These are phyloP conservation scores for Bipolaris victoriae DNA, from an alignment of 2,329 filamentous ascomycete genomes.

Conservation along the genomic window DNA sequence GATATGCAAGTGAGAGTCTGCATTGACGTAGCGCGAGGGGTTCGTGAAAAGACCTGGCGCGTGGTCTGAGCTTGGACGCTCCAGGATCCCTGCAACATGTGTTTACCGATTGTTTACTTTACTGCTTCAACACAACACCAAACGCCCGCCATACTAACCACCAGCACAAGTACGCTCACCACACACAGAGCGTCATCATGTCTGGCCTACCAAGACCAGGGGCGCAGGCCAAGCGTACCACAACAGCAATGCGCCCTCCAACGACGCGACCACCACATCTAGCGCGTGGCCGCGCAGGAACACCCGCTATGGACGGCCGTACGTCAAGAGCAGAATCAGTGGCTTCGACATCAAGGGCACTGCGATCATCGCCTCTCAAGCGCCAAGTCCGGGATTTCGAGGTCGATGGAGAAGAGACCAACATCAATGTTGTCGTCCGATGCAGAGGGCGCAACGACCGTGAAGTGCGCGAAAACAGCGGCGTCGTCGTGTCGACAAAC, in stretches of 20 bases:
- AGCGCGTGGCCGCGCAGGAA: constrained; percentile 58
- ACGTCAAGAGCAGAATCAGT: constrained; percentile 75
- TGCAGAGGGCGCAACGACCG: constrained; percentile 92
- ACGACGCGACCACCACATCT: constrained; percentile 58
- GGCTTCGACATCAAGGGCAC: constrained; percentile 57
- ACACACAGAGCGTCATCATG: constrained; percentile 50
- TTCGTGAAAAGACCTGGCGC: constrained; percentile 2
- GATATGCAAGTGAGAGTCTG: constrained; percentile 8
- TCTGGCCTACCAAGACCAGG: constrained; percentile 61
- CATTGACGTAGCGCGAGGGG: constrained; percentile 18
- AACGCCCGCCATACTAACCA: constrained; percentile 17
- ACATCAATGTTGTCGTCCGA: constrained; percentile 96
- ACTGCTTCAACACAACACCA: constrained; percentile 18
- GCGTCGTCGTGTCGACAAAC: constrained; percentile 86
- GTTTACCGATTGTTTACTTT: constrained; percentile 33
- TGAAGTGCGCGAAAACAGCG: constrained; percentile 92
- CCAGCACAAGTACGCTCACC: constrained; percentile 25
- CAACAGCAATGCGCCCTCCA: constrained; percentile 60
- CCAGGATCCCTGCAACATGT: constrained; percentile 10
- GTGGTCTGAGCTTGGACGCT: constrained; percentile 5
- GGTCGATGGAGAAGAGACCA: constrained; percentile 78
- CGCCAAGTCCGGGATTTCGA: constrained; percentile 89
- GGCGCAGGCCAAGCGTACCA: constrained; percentile 57
- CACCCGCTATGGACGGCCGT: constrained; percentile 57
- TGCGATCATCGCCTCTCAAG: constrained; percentile 65